A percentile compares a stretch with the other conserved stretches of the same genome.
Conservation (phyloP, 2,329 filamentous ascomycete species). For the Paracoccidioides lutzii region DNA sequence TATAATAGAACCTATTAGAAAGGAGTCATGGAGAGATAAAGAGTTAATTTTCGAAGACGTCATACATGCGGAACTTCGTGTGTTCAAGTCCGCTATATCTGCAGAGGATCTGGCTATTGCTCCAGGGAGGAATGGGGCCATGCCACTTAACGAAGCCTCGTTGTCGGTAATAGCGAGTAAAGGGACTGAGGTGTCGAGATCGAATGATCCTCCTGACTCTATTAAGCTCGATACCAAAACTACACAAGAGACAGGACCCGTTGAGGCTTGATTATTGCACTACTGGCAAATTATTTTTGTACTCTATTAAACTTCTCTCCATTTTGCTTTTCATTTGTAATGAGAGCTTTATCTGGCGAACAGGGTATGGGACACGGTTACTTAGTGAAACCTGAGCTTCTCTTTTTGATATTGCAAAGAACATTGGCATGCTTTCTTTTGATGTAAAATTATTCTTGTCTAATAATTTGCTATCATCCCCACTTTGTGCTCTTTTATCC, state of each 20-base stretch:
- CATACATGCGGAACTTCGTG: slow-evolving; percentile 28
- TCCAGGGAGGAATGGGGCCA: background rate
- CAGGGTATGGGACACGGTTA: background rate
- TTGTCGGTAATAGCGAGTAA: background rate
- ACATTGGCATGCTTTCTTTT: background rate
- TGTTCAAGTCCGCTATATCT: slow-evolving; percentile 19
- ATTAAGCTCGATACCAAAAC: background rate
- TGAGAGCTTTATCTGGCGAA: too few relatives aligned
- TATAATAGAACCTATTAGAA: slow-evolving; percentile 24
- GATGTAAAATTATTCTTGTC: background rate
- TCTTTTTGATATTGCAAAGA: background rate
- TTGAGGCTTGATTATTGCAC: background rate
- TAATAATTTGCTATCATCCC: too few relatives aligned
- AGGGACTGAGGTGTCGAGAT: background rate
- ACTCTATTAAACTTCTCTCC: background rate
- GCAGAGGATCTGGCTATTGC: slow-evolving; percentile 6
- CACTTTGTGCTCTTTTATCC: too few relatives aligned
- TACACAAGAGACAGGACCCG: background rate
- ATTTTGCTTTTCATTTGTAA: background rate
- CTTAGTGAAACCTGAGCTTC: background rate
- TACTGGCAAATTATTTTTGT: background rate
- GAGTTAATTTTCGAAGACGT: slow-evolving; percentile 32
- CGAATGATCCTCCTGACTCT: background rate
- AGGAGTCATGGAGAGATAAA: slow-evolving; percentile 30
- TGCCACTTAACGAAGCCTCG: background rate